Conservation (phyloP, 2,329 filamentous ascomycete genomes). For the Aspergillus niger region DNA sequence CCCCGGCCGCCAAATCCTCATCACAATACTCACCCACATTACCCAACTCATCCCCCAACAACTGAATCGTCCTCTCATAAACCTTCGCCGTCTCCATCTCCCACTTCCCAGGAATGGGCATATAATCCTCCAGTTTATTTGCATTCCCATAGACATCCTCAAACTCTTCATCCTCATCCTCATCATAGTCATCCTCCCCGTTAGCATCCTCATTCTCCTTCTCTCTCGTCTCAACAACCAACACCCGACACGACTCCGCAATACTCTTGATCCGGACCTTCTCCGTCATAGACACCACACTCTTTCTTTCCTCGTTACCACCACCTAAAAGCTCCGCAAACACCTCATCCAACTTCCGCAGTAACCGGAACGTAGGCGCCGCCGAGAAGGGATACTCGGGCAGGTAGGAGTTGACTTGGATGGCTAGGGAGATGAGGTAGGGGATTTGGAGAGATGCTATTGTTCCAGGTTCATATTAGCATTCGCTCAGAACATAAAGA, state of each 20-base stretch:
- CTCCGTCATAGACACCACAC: slow-evolving; percentile 69
- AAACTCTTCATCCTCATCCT: slow-evolving; percentile 38
- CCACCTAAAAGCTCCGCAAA: slow-evolving; percentile 70
- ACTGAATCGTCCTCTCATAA: slow-evolving; percentile 77
- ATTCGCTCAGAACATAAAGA: slow-evolving; percentile 39
- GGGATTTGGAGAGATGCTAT: slow-evolving; percentile 77
- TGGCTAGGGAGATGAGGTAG: slow-evolving; percentile 76
- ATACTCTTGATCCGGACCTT: slow-evolving; percentile 85
- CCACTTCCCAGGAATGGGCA: slow-evolving; percentile 38
- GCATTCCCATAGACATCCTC: slow-evolving; percentile 20
- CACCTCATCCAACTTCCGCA: slow-evolving; percentile 79
- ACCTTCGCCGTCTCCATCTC: slow-evolving; percentile 73
- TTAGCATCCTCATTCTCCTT: slow-evolving; percentile 40
- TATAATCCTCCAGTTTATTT: slow-evolving; percentile 44
- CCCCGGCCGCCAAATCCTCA: slow-evolving; percentile 20
- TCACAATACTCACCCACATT: slow-evolving; percentile 31
- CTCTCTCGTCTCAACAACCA: slow-evolving; percentile 66
- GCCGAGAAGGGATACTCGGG: slow-evolving; percentile 70
- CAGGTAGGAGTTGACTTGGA: slow-evolving; percentile 71
- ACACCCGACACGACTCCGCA: slow-evolving; percentile 72
- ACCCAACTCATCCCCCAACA: slow-evolving; percentile 69
- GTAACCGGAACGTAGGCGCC: slow-evolving; percentile 66
- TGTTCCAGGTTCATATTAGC: not conserved
- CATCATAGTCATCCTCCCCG: slow-evolving; percentile 43
- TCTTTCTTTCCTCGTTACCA: slow-evolving; percentile 52